A percentile compares a stretch with the other conserved stretches of the same genome.
Conservation (phyloP, 305 asterid genomes). For the Euphrasia arctica region DNA sequence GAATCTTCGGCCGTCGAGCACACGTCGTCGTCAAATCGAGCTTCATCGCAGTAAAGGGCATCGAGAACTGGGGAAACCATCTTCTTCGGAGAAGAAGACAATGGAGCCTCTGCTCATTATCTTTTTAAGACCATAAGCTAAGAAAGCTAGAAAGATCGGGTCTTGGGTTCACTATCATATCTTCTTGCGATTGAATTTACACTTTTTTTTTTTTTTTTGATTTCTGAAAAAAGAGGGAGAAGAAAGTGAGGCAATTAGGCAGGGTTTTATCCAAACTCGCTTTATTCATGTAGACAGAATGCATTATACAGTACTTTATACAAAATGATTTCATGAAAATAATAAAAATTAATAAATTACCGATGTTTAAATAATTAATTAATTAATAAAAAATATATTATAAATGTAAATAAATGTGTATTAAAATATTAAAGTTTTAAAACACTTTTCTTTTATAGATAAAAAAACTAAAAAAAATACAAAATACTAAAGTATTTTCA, state of each 20-base stretch:
- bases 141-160: slow-evolving; percentile 38
- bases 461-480: no score
- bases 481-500: no score
- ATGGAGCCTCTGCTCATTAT: slow-evolving; percentile 57
- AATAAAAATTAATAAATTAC: no score
- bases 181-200: slow-evolving; percentile 29
- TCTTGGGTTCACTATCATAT: slow-evolving; percentile 54
- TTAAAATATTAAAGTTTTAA: no score
- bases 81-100: slow-evolving; percentile 63
- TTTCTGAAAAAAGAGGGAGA: slow-evolving; percentile 21
- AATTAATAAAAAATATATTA: no score
- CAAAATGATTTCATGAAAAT: no score
- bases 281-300: not conserved
- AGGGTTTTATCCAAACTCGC: slow-evolving; percentile 41
- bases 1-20: not conserved
- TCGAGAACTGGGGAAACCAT: slow-evolving; percentile 57
- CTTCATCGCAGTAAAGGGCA: slow-evolving; percentile 63
- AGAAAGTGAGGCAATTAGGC: slow-evolving; percentile 14
- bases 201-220: slow-evolving; percentile 16
- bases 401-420: no score
- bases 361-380: no score
- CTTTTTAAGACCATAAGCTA: slow-evolving; percentile 33
- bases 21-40: slow-evolving; percentile 35
- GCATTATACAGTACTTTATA: no score
- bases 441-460: no score